These are phyloP conservation scores for Macadamia tetraphylla DNA, from an alignment of 164 flowering plant genomes.

Conservation along the genomic window DNA sequence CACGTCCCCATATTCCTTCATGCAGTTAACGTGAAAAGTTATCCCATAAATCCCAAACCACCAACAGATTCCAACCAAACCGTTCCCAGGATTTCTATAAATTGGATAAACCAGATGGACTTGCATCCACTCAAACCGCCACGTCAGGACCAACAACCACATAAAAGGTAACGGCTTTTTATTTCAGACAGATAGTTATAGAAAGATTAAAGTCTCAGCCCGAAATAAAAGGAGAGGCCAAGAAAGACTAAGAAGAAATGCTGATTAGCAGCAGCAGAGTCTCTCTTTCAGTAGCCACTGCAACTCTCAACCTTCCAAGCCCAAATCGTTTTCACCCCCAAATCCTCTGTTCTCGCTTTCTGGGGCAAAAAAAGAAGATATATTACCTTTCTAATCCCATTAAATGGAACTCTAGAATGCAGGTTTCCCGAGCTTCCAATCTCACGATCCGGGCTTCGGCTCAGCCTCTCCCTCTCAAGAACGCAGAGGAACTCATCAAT, in stretches of 20 bases:
- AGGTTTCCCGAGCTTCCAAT: constrained; percentile 9
- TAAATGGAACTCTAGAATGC: constrained; percentile 31
- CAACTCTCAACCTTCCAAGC: neutral
- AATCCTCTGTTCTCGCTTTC: neutral
- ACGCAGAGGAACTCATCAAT: constrained; percentile 78
- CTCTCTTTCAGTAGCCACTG: neutral
- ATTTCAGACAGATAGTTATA: neutral
- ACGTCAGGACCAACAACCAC: too few species aligned
- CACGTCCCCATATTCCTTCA: too few species aligned
- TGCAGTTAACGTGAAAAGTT: too few species aligned
- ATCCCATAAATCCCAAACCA: too few species aligned
- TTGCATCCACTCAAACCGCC: too few species aligned
- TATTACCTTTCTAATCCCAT: neutral
- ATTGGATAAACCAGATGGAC: too few species aligned
- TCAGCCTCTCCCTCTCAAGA: constrained; percentile 63
- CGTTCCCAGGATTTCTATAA: too few species aligned
- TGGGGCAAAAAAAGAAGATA: neutral
- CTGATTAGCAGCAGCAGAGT: neutral
- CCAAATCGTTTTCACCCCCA: neutral
- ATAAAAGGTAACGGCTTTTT: too few species aligned
- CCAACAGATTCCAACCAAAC: too few species aligned
- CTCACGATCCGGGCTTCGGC: constrained; percentile 44
- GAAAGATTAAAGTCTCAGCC: too few species aligned
- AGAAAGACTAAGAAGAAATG: neutral
- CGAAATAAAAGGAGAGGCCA: neutral